Conservation (phyloP, 805 yeast species). For the Cyberlindnera euphorbiiphila region DNA sequence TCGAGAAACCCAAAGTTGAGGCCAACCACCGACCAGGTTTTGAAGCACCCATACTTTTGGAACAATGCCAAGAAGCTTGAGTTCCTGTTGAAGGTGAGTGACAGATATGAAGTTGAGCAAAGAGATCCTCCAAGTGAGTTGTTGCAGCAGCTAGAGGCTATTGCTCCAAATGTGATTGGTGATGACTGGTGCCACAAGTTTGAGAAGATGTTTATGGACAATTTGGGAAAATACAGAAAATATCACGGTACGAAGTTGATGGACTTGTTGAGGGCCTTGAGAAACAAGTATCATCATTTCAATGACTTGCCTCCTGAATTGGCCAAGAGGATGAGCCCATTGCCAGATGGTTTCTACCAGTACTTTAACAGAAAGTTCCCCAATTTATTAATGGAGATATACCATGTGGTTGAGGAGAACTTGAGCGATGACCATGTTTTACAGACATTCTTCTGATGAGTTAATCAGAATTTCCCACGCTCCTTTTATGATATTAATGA, state of each 20-base stretch:
- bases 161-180: slow-evolving; percentile 48
- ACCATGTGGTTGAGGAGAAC: slow-evolving; percentile 53
- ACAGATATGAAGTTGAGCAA: slow-evolving; percentile 80
- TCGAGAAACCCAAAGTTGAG: slow-evolving; percentile 58
- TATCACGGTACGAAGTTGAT: slow-evolving; percentile 73
- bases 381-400: slow-evolving; percentile 67
- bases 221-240: slow-evolving; percentile 87
- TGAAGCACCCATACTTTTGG: slow-evolving; percentile 93
- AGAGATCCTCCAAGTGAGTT: slow-evolving; percentile 74
- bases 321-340: slow-evolving; percentile 62
- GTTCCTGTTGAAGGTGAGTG: slow-evolving; percentile 82
- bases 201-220: slow-evolving; percentile 70
- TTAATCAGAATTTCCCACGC: slow-evolving; percentile 1
- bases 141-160: slow-evolving; percentile 50
- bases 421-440: slow-evolving; percentile 64
- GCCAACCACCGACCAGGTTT: slow-evolving; percentile 63
- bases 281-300: slow-evolving; percentile 93
- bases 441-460: slow-evolving; percentile 34
- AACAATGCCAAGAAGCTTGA: slow-evolving; percentile 65
- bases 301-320: slow-evolving; percentile 78
- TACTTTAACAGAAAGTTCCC: slow-evolving; percentile 81
- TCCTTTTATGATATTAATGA: slow-evolving; percentile 11
- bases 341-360: slow-evolving; percentile 79
- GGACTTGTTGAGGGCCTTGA: slow-evolving; percentile 82
- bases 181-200: slow-evolving; percentile 77